These are phyloP conservation scores for Acacia concinna DNA, from an alignment of 331 rosid species.

Conservation along the genomic window DNA sequence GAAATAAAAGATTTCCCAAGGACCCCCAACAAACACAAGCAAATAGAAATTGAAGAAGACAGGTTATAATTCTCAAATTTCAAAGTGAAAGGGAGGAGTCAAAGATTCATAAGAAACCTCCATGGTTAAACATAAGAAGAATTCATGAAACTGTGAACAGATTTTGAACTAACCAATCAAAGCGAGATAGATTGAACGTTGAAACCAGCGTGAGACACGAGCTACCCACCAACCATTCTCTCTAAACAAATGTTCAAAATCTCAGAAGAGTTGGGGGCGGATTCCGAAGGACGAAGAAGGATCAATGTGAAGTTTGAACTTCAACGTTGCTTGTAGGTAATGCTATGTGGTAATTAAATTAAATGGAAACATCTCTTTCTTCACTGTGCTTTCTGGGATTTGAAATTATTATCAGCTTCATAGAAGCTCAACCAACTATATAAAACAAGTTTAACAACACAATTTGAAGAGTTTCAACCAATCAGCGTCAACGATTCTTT, in stretches of 20 bases:
- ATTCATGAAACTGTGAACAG: constrained; percentile 2
- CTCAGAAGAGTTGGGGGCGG: not conserved
- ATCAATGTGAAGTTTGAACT: not conserved
- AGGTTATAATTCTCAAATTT: not conserved
- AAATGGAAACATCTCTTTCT: not conserved
- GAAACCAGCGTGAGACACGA: constrained; percentile 14
- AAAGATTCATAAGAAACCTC: constrained; percentile 27
- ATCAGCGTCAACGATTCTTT: not conserved
- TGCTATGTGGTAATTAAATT: not conserved
- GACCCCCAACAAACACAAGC: not conserved
- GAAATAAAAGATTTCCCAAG: not conserved
- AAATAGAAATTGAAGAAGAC: not conserved
- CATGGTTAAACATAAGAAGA: not conserved
- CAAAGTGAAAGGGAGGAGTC: not conserved
- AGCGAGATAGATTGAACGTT: constrained; percentile 24
- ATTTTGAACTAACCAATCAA: constrained; percentile 21
- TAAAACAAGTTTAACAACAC: not conserved
- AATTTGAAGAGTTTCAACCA: not conserved
- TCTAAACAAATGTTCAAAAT: not conserved
- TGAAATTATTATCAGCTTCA: not conserved
- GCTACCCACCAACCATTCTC: not conserved
- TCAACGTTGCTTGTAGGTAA: not conserved
- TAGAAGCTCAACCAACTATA: not conserved
- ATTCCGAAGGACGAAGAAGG: not conserved
- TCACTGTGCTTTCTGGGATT: not conserved